A percentile compares a stretch with the other conserved stretches of the same genome.
Evolutionary conservation across 1,139 yeast genomes (phyloP).

Genomic region (Maudiozyma humilis): DNA sequence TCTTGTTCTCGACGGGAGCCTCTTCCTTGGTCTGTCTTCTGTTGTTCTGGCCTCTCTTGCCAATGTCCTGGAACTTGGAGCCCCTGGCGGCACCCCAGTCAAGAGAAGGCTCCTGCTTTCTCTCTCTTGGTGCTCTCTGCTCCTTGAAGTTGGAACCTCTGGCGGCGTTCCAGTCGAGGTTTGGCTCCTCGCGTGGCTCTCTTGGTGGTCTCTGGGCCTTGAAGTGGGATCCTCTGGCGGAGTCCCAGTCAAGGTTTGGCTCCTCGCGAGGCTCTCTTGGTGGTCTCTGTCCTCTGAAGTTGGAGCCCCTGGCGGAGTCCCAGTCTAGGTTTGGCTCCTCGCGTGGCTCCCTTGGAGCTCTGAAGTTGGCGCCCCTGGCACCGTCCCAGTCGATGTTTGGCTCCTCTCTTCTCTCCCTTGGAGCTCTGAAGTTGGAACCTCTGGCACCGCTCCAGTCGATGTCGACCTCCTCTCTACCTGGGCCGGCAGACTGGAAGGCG

Average conservation of each 20-base stretch:
- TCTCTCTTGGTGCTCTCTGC: conserved; percentile 27
- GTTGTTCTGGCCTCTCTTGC: conserved; percentile 21
- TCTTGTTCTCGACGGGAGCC: conserved; percentile 35
- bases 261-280: conserved; percentile 38
- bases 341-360: conserved; percentile 31
- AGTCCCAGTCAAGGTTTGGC: conserved; percentile 55
- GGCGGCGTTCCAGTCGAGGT: conserved; percentile 55
- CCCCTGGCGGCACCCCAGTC: conserved; percentile 42
- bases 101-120: conserved; percentile 32
- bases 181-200: conserved; percentile 40
- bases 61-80: conserved; percentile 30
- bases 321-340: conserved; percentile 38
- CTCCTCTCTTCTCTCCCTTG: conserved; percentile 31
- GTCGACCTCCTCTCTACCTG: conserved; percentile 26
- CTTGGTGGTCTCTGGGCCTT: conserved; percentile 27
- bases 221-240: conserved; percentile 39
- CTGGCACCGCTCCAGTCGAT: conserved; percentile 59
- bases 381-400: conserved; percentile 42
- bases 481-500: conserved; percentile 25
- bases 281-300: conserved; percentile 24
- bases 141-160: conserved; percentile 33
- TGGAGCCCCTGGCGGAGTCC: conserved; percentile 43
- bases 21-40: conserved; percentile 19
- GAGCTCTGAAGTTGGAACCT: conserved; percentile 32
- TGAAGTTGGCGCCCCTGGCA: conserved; percentile 39